Base-by-base conservation (phyloP, 116 monocot species). In the Phalaenopsis hybrid region DNA sequence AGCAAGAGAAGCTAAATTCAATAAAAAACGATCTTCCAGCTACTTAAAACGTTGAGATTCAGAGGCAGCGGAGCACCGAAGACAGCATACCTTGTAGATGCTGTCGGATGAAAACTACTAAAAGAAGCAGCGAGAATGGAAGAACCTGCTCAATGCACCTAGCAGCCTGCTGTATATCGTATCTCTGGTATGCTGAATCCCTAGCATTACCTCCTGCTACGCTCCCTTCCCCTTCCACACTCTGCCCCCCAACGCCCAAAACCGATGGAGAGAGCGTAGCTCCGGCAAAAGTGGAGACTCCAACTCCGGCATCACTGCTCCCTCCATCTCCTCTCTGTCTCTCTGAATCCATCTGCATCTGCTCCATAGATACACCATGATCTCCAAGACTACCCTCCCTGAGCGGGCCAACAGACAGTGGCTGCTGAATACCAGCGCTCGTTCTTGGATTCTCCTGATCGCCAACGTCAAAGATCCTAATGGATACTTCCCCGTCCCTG, bases 61-160 rank as follows among this genome's bases (percentile, higher is more conserved):
- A 52, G 52, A 13, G 12, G 52, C 52, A 52, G 15, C 12, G 52
- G 52, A 52, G 52, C 52, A 33, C 28, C 12, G 20, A 72, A 72
- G 72, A 37, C 34, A 31, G 57, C 8, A 44, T 83, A 90, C 90
- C 90, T 85, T 90, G 90, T 77, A 90, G 82, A 78, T 90, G 90
- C 23, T 90, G 90, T 45, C 90, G 81, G 67, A 90, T 90, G 83
- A 90, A 90, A 2, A 90, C 90, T 18, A 90, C 90, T 85, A 90
- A 77, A 11, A 90, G 76, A 51, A 90, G 79, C 75, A 90, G 59
- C 18, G 90, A 90, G 81, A 90, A 90, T 13, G 90, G 90, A 44
- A 90, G 51, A 70, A 90, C 82, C 83, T 87, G 90, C 83, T 90
- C 90, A 17, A 90, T 83, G 85, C 90, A 90, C 81, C 85, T 83